A percentile compares a stretch with the other conserved stretches of the same genome.
phyloP scores from a whole-genome alignment of 192 early-diverging fungal genomes.

The Paraglomus brasilianum region DNA sequence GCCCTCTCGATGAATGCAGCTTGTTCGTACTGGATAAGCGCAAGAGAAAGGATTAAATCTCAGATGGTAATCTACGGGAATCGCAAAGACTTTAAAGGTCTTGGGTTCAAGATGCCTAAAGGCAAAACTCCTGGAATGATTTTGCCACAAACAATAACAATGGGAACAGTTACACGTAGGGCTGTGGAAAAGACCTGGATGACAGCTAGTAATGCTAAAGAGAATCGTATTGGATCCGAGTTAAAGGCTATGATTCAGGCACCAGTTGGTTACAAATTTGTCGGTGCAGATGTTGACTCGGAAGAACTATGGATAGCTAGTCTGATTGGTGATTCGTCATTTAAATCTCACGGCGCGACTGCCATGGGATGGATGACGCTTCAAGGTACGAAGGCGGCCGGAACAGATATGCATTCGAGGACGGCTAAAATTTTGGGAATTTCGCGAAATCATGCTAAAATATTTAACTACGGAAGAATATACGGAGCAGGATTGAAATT shows the following conservation, averaged over 20 bases:
- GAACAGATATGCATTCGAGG: conserved; percentile 91
- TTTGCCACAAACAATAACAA: conserved; percentile 83
- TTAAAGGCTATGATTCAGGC: conserved; percentile 86
- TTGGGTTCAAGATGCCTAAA: conserved; percentile 42
- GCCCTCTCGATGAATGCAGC: conserved; percentile 73
- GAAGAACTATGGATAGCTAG: conserved; percentile 98
- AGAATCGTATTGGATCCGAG: conserved; percentile 88
- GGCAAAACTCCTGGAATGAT: conserved; percentile 65
- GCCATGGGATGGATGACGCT: conserved; percentile 98
- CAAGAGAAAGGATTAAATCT: conserved; percentile 71
- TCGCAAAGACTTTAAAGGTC: conserved; percentile 36
- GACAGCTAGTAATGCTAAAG: conserved; percentile 91
- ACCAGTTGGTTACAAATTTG: conserved; percentile 79
- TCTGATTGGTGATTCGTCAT: conserved; percentile 91
- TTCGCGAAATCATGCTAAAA: conserved; percentile 83
- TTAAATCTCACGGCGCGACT: conserved; percentile 87
- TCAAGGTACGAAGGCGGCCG: conserved; percentile 85
- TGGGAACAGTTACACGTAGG: conserved; percentile 96
- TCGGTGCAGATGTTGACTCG: conserved; percentile 96
- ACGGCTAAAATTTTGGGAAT: conserved; percentile 88
- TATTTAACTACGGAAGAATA: conserved; percentile 95
- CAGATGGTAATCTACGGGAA: conserved; percentile 87
- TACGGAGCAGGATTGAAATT: conserved; percentile 92
- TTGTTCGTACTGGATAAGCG: conserved; percentile 91
- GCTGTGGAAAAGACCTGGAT: conserved; percentile 93